phyloP scores from a whole-genome alignment of 345 rosid genomes.

The Xanthoceras sorbifolium region DNA sequence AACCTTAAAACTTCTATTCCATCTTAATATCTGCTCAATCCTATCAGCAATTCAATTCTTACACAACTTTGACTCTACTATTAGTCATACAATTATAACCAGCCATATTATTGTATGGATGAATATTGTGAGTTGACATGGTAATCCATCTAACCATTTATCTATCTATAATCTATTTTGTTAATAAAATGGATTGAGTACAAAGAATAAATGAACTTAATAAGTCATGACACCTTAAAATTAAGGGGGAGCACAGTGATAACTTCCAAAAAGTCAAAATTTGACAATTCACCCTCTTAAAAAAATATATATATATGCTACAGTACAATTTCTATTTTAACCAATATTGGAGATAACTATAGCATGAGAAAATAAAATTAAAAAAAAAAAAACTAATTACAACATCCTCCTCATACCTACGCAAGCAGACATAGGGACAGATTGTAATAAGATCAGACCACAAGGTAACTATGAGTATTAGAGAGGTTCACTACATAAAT shows the following conservation, averaged over 20 bases:
- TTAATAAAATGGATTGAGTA: neutral
- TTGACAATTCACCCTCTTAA: neutral
- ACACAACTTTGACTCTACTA: neutral
- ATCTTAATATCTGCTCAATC: neutral
- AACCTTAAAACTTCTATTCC: conserved; percentile 5
- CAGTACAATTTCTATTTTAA: neutral
- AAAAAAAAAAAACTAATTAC: neutral
- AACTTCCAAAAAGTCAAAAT: neutral
- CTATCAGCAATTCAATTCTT: neutral
- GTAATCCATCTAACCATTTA: neutral
- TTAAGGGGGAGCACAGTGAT: too few relatives aligned
- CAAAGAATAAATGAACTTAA: too few relatives aligned
- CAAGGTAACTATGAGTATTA: neutral
- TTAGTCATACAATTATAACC: neutral
- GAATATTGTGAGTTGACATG: neutral
- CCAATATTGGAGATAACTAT: neutral
- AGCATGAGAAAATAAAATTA: neutral
- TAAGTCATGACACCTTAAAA: too few relatives aligned
- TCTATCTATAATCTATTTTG: neutral
- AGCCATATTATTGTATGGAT: neutral
- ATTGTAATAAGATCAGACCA: neutral
- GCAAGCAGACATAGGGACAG: neutral
- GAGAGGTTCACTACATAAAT: too few relatives aligned
- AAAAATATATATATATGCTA: neutral
- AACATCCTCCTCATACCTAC: neutral